Conservation (phyloP, 2,329 filamentous ascomycete species). For the Gaeumannomyces tritici region DNA sequence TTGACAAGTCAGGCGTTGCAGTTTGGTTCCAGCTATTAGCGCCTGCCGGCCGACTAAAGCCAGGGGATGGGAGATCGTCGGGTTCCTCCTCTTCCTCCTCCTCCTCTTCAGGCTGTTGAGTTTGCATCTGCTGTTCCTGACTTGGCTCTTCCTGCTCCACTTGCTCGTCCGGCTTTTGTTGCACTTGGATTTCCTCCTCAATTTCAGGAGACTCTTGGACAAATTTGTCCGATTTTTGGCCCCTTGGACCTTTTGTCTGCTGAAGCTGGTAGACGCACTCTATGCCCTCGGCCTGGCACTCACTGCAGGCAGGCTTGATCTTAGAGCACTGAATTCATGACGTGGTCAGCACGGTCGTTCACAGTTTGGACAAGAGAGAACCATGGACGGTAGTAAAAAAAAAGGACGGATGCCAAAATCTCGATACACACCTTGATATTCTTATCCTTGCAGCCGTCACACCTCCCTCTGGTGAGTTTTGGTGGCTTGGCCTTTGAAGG, state of each 20-base stretch:
- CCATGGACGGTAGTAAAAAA: too few species aligned
- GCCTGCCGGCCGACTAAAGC: slow-evolving; percentile 6
- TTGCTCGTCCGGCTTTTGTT: not conserved
- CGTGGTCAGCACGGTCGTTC: not conserved
- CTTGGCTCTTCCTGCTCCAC: slow-evolving; percentile 11
- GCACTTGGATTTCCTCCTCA: not conserved
- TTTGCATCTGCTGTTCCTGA: slow-evolving; percentile 1
- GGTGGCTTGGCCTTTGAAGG: slow-evolving; percentile 14
- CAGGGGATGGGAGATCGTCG: slow-evolving; percentile 13
- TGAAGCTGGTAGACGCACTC: slow-evolving; percentile 9
- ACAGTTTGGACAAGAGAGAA: not conserved
- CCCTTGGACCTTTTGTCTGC: not conserved
- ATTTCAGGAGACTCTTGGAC: not conserved
- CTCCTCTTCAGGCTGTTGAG: slow-evolving; percentile 1
- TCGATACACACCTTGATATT: slow-evolving; percentile 16
- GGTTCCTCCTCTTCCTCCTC: slow-evolving; percentile 11
- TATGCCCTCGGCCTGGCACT: slow-evolving; percentile 12
- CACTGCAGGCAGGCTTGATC: slow-evolving; percentile 21
- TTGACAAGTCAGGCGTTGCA: not conserved
- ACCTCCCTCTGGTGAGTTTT: slow-evolving; percentile 21
- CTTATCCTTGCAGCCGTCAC: slow-evolving; percentile 20
- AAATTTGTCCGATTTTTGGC: not conserved
- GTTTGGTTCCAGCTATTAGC: not conserved
- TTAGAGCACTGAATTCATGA: slow-evolving; percentile 18
- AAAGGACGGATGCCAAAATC: too few species aligned